Base-by-base conservation (phyloP, 495 filamentous ascomycete species). In the Sporormia fimetaria region DNA sequence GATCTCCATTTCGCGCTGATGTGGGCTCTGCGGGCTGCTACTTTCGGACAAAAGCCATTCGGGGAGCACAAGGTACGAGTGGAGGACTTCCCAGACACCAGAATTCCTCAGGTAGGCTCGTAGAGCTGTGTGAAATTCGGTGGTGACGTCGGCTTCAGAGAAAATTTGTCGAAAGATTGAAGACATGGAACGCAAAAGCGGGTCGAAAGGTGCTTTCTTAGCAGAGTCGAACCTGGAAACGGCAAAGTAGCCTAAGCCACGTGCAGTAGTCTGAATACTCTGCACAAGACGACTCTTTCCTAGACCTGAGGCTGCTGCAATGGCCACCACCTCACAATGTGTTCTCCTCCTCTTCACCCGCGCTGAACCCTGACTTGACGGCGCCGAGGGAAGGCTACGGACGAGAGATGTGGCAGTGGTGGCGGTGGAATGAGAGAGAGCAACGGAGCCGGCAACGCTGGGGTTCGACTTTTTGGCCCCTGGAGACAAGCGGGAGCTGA, bases 81-180 rank as follows among this genome's bases (percentile, higher is more conserved):
- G 79, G 25, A 93, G 68, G 31, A 78, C 71, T 5, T 77, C 69
- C 86, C 86, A 94, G 42, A 83, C 71, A 4, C 46, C 46, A 4
- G 39, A 37, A 3, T 81, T 76, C 12, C 76, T 74, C 32, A 88
- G 70, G 38, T 81, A 81, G 15, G 72, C 66, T 40, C 83, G 76
- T 12, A 94, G 60, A 33, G 67, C 69, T 39, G 81, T 72, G 44
- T 94, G 87, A 51, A 92, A 90, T 3, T 80, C 70, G 0, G 81
- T 92, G 2, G 77, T 76, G 2, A 87, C 80, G 60, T 93, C 82
- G 37, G 78, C 78, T 56, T 94, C 86, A 0, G 84, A 87, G 64
- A 88, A 93, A 6, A 92, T 86, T 51, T 94, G 87, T 34, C 84
- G 81, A 47, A 94, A 81, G 4, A 93, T 64, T 26, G 81, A 87